Base-by-base conservation (phyloP, 352 stramenopile species). In the Globisporangium canariense region DNA sequence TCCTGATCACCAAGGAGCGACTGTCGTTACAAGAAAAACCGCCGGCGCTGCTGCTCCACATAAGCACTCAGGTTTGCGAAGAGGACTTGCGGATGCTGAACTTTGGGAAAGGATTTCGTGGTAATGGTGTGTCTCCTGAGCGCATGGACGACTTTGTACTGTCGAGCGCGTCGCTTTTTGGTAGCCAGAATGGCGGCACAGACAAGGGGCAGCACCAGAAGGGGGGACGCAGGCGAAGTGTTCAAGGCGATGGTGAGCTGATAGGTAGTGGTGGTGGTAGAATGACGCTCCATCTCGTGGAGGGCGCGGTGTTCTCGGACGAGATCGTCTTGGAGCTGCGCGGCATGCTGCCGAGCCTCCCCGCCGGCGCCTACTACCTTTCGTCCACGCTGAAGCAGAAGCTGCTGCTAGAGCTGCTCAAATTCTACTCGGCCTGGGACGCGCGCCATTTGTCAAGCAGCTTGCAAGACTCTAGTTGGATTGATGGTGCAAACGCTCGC, bases 331-430 rank as follows among this genome's bases (percentile, higher is more conserved):
- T 32, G 0, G 78, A 91, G 28, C 57, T 91, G 55, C 79, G 77
- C 53, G 67, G 62, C 9, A 52, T 78, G 47, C 62, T 88, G 45
- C 79, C 78, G 16, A 78, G 66, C 8, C 67, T 91, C 9, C 78
- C 82, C 11, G 71, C 71, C 2, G 78, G 73, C 0, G 65, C 64
- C 36, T 89, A 86, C 63, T 85, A 79, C 55, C 50, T 91, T 20
- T 85, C 78, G 11, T 63, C 59, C 8, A 56, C 73, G 28, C 61
- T 91, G 20, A 69, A 75, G 20, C 62, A 79, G 25, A 66, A 74
- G 13, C 73, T 91, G 5, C 62, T 89, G 22, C 62, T 83, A 2
- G 76, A 78, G 66, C 70, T 91, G 47, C 61, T 88, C 43, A 70
- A 72, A 41, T 91, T 86, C 68, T 91, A 86, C 68, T 66, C 76